Evolutionary conservation across 2,329 filamentous ascomycete genomes (phyloP), one percentile per base, ranked within the genome.

Genomic region (Lachnellula suecica): DNA sequence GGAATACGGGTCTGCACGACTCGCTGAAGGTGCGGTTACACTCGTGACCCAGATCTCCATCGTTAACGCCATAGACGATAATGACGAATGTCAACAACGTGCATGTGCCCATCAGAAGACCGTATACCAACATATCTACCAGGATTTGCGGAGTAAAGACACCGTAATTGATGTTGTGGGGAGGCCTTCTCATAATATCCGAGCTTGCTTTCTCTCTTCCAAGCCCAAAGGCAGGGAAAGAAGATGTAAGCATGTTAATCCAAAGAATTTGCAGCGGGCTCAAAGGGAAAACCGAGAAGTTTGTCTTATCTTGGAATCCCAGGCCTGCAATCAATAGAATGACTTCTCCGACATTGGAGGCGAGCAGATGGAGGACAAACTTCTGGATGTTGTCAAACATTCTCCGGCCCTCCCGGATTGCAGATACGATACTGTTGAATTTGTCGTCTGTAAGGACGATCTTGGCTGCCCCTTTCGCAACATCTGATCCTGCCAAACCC

Each of bases 231-330:
- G 82, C 81, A 3, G 81, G 80, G 57, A 83, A 73, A 0, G 78
- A 81, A 41, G 73, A 81, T 0, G 82, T 84, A 49, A 83, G 72
- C 81, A 84, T 84, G 62, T 83, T 84, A 61, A 84, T 79, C 81
- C 81, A 84, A 23, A 84, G 73, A 56, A 84, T 82, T 56, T 84
- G 77, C 9, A 84, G 73, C 3, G 81, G 81, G 6, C 78, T 75
- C 7, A 84, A 71, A 0, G 81, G 81, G 62, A 83, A 84, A 4
- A 84, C 81, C 4, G 79, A 83, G 29, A 79, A 68, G 1, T 70
- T 68, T 13, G 70, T 71, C 4, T 44, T 46, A 58, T 84, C 81
- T 63, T 83, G 80, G 70, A 84, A 83, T 0, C 73, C 79, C 9
- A 84, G 74, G 52, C 81, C 81, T 24, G 81, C 75, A 44, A 84